These are phyloP conservation scores for Nicotiana knightiana DNA, from an alignment of 257 asterid genomes.

Conservation along the genomic window DNA sequence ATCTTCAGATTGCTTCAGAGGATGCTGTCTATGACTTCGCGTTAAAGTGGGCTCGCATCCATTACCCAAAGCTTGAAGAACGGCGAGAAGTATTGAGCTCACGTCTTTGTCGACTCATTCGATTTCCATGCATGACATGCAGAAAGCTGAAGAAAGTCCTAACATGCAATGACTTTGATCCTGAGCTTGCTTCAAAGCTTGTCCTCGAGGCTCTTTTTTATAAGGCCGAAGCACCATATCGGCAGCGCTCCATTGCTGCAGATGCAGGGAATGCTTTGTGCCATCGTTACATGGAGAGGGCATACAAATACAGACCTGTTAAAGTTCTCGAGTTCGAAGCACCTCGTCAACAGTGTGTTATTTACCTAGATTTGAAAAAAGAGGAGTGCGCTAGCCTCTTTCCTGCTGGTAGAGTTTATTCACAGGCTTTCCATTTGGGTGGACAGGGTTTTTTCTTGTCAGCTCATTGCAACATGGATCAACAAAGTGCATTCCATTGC, in stretches of 20 bases:
- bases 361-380: constrained; percentile 68
- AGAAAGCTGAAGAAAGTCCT: constrained; percentile 71
- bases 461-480: constrained; percentile 86
- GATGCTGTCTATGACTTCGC: constrained; percentile 73
- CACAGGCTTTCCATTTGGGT: constrained; percentile 82
- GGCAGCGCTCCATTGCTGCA: constrained; percentile 53
- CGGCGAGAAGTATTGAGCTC: constrained; percentile 53
- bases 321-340: constrained; percentile 63
- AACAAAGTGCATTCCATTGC: constrained; percentile 46
- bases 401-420: constrained; percentile 64
- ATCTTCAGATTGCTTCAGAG: constrained; percentile 77
- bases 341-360: constrained; percentile 72
- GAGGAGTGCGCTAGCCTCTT: constrained; percentile 61
- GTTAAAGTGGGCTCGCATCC: constrained; percentile 69
- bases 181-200: constrained; percentile 48
- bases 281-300: constrained; percentile 58
- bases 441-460: constrained; percentile 83
- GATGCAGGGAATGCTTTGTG: constrained; percentile 28
- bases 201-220: constrained; percentile 78
- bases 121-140: constrained; percentile 85
- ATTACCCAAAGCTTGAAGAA: constrained; percentile 56
- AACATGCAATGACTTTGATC: constrained; percentile 54
- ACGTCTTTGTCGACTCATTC: constrained; percentile 54
- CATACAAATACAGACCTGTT: constrained; percentile 73
- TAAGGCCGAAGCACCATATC: constrained; percentile 65